Evolutionary conservation across 176 grass and related monocot genomes (phyloP), one percentile per base, ranked within the genome.

Genomic region (Luzula sylvatica): DNA sequence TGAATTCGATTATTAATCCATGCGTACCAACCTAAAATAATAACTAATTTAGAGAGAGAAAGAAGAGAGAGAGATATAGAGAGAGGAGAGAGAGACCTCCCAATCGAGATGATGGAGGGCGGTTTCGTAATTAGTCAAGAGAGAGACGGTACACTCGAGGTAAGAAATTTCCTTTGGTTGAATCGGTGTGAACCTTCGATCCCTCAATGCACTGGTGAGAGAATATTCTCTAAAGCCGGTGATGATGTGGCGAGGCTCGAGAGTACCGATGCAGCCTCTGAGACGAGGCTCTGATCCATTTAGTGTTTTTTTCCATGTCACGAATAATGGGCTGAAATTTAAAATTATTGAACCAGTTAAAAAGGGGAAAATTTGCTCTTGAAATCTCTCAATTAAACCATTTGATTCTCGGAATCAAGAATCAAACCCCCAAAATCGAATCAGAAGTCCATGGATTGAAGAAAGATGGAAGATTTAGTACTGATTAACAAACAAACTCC

Each of bases 1-100:
- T 83, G 55, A 98, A 98, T 76, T 98, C 93, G 71, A 99, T 99
- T 60, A 92, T 87, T 54, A 99, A 80, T 8, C 93, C 93, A 81
- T 99, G 93, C 65, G 70, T 99, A 55, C 86, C 93, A 63, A 92
- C 72, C 93, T 99, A 66, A 58, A 12, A 73, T 60, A 44, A 12
- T 68, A 26, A 47, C 46, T n/a, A 21, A 0, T 8, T 48, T 72
- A 61, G 21, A 38, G n/a, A 53, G 57, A 59, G 2, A 62, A 74
- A 48, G 43, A 46, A 20, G 14, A 22, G 5, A n/a, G 15, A 39
- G 8, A 22, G 44, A 38, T 3, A 23, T 3, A 24, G 42, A 55
- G 39, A 30, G 18, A 22, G 26, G 23, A 52, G 26, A 26, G 52
- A 13, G 70, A 27, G 38, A 99, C 93, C 93, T 92, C 93, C 93